A percentile compares a stretch with the other conserved stretches of the same genome.
Evolutionary conservation across 1,284 basidiomycete genomes (phyloP).

Genomic region (Austroboletus olivaceoglutinosus): DNA sequence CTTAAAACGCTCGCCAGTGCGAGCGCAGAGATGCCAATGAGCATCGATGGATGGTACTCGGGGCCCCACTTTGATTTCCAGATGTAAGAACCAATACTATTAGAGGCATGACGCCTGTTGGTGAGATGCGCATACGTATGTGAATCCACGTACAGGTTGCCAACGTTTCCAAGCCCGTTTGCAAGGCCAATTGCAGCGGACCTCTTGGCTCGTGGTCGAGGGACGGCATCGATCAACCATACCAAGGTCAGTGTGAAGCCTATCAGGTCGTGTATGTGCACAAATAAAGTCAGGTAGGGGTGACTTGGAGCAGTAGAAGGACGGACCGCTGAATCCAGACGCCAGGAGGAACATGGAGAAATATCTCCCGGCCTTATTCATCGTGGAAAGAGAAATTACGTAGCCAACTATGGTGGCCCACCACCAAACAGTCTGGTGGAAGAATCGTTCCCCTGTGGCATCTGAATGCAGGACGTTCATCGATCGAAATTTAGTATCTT

Average conservation of each 20-base stretch:
- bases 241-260: constrained; percentile 60
- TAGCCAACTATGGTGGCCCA: constrained; percentile 62
- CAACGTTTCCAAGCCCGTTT: constrained; percentile 34
- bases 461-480: constrained; percentile 33
- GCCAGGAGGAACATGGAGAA: constrained; percentile 68
- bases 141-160: constrained; percentile 33
- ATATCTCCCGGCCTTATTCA: constrained; percentile 55
- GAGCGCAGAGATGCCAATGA: constrained; percentile 45
- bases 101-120: no score
- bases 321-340: constrained; percentile 51
- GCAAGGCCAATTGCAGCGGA: constrained; percentile 44
- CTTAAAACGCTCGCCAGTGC: constrained; percentile 39
- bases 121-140: background rate
- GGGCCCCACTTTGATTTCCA: constrained; percentile 54
- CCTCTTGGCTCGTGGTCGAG: constrained; percentile 62
- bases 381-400: constrained; percentile 60
- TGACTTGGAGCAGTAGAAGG: background rate
- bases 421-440: constrained; percentile 61
- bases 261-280: constrained; percentile 15
- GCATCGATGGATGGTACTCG: constrained; percentile 52
- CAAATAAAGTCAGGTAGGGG: background rate
- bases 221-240: constrained; percentile 63
- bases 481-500: background rate
- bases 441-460: constrained; percentile 63
- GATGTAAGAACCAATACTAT: constrained; percentile 50